phyloP scores from a whole-genome alignment of 2,329 filamentous ascomycete species.

The Colletotrichum costaricense region DNA sequence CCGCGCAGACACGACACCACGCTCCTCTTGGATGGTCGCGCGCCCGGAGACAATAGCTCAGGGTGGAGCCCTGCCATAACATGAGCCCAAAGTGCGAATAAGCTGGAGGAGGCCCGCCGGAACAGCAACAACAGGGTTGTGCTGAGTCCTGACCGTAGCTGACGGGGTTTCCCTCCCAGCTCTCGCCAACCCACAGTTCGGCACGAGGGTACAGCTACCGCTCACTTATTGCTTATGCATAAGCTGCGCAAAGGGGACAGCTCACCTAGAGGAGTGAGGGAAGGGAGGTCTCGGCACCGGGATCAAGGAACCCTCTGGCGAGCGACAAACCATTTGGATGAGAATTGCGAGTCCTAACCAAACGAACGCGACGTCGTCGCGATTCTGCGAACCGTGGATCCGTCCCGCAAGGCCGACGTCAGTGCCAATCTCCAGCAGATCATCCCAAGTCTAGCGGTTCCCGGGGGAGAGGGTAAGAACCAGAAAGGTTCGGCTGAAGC shows the following conservation, averaged over 20 bases:
- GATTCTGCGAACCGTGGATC: not conserved
- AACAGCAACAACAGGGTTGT: slow-evolving; percentile 15
- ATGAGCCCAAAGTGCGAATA: slow-evolving; percentile 17
- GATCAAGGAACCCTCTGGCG: not conserved
- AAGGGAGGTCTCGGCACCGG: not conserved
- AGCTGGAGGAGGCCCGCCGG: slow-evolving; percentile 13
- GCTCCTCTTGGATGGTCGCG: slow-evolving; percentile 2
- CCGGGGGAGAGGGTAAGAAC: not conserved
- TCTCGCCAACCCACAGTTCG: not conserved
- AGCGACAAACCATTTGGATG: not conserved
- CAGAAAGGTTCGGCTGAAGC: slow-evolving; percentile 3
- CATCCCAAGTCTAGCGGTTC: slow-evolving; percentile 20
- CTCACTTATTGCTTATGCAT: not conserved
- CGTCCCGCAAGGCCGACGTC: not conserved
- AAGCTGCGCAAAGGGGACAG: not conserved
- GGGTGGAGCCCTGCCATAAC: slow-evolving; percentile 22
- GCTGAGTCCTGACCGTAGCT: slow-evolving; percentile 21
- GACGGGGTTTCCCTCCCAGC: slow-evolving; percentile 4
- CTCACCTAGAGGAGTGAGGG: too few species aligned
- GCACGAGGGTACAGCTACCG: not conserved
- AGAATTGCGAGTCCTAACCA: not conserved
- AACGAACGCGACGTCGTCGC: not conserved
- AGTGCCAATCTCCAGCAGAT: slow-evolving; percentile 8
- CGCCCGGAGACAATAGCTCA: slow-evolving; percentile 20
- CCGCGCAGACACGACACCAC: slow-evolving; percentile 1